Base-by-base conservation (phyloP, 768 basidiomycete genomes). In the Phaffia tasmanica region DNA sequence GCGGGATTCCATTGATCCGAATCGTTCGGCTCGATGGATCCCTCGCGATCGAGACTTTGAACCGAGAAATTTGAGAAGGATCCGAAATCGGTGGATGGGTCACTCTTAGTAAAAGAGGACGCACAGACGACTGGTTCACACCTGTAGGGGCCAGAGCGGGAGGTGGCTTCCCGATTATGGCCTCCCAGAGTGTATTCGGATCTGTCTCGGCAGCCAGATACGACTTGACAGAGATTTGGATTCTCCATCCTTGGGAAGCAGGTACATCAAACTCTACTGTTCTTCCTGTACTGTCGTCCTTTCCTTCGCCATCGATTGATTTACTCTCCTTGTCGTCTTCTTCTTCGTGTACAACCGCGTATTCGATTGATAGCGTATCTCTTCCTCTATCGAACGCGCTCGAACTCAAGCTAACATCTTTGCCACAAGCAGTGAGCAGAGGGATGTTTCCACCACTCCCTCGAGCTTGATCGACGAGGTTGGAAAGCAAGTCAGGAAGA, bases 191-290 rank as follows among this genome's bases (percentile, higher is more conserved):
- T 11, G 35, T 42, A 0, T 69, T 68, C 15, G 71, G 72, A 14
- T 72, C 59, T 3, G 74, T 72, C 57, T 73, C 70, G 32, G 74
- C 74, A 6, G 72, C 70, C 1, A 58, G 49, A 11, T 57, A 27
- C 21, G 62, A 63, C 63, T 70, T 72, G 50, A 73, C 73, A 5
- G 85, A 81, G 30, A 94, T 79, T 71, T 86, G 89, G 0, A 92
- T 82, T 71, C 91, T 90, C 91, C 89, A 97, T 30, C 89, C 87
- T 69, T 86, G 85, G 21, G 80, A 77, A 1, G 83, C 80, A 3
- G 89, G 88, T 42, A 97, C 76, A n/a, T 84, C 78, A 72, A 86
- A 88, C 78, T 95, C 88, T 56, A 93, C 80, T 1, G 86, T 84
- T 49, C 90, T 81, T 23, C 84, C 85, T 21, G 89, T 78, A 53